Evolutionary conservation across 306 rosid genomes (phyloP).

Genomic region (Quercus alba): DNA sequence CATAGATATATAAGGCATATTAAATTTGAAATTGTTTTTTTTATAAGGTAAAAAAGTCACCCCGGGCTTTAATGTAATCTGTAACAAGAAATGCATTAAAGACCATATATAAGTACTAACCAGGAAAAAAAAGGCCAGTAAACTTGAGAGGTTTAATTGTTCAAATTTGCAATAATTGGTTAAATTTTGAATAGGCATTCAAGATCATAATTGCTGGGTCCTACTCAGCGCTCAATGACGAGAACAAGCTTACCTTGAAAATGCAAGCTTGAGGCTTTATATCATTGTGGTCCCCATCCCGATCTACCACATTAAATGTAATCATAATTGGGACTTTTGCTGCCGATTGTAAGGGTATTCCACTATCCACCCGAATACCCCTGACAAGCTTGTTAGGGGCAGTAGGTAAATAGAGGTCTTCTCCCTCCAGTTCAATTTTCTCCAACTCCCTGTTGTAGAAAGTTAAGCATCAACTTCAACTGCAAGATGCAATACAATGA

Average conservation of each 20-base stretch:
- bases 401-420: slow-evolving; percentile 90
- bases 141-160: background rate
- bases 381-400: slow-evolving; percentile 82
- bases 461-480: slow-evolving; percentile 12
- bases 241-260: slow-evolving; percentile 67
- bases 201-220: slow-evolving; percentile 6
- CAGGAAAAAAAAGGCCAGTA: background rate
- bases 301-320: slow-evolving; percentile 79
- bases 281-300: slow-evolving; percentile 67
- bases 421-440: slow-evolving; percentile 84
- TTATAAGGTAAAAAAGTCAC: no score
- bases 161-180: slow-evolving; percentile 13
- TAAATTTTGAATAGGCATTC: slow-evolving; percentile 6
- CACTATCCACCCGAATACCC: slow-evolving; percentile 92
- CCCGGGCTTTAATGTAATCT: background rate
- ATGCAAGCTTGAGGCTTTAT: slow-evolving; percentile 93
- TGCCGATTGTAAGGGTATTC: slow-evolving; percentile 95
- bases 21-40: no score
- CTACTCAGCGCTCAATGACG: background rate
- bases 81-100: background rate
- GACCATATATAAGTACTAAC: background rate
- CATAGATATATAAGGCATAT: no score
- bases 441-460: slow-evolving; percentile 77
- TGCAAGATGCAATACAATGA: slow-evolving; percentile 3
- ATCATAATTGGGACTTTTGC: slow-evolving; percentile 98